phyloP scores from a whole-genome alignment of 2,329 filamentous ascomycete genomes.

The Microascus cirrosus region DNA sequence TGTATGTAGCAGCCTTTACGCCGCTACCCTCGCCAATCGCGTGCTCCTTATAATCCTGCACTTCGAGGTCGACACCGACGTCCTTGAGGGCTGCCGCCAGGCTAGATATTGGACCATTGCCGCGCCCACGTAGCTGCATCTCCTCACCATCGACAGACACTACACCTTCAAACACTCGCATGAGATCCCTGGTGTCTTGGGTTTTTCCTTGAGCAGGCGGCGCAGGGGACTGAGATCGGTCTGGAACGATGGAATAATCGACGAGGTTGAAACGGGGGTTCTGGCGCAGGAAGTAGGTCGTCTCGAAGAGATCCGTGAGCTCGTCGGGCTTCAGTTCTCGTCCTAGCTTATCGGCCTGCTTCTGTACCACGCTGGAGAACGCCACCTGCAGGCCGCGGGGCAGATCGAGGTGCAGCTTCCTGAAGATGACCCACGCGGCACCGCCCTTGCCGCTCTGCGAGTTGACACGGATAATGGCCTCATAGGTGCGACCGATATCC shows the following conservation, averaged over 20 bases:
- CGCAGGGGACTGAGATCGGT: slow-evolving; percentile 68
- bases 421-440: slow-evolving; percentile 85
- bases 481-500: slow-evolving; percentile 90
- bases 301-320: slow-evolving; percentile 79
- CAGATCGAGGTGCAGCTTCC: slow-evolving; percentile 79
- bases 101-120: slow-evolving; percentile 84
- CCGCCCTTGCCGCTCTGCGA: slow-evolving; percentile 93
- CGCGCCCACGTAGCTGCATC: slow-evolving; percentile 65
- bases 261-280: slow-evolving; percentile 79
- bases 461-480: slow-evolving; percentile 95
- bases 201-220: slow-evolving; percentile 59
- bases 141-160: slow-evolving; percentile 73
- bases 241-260: slow-evolving; percentile 83
- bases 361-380: slow-evolving; percentile 81
- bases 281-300: slow-evolving; percentile 65
- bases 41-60: slow-evolving; percentile 93
- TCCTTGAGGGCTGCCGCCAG: slow-evolving; percentile 69
- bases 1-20: slow-evolving; percentile 91
- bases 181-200: slow-evolving; percentile 65
- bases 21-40: slow-evolving; percentile 71
- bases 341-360: slow-evolving; percentile 64
- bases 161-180: slow-evolving; percentile 75
- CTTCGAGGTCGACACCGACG: slow-evolving; percentile 78
- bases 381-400: slow-evolving; percentile 86
- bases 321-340: slow-evolving; percentile 76